These are phyloP conservation scores for Globisporangium perplexum DNA, from an alignment of 352 stramenopile genomes.

Conservation along the genomic window DNA sequence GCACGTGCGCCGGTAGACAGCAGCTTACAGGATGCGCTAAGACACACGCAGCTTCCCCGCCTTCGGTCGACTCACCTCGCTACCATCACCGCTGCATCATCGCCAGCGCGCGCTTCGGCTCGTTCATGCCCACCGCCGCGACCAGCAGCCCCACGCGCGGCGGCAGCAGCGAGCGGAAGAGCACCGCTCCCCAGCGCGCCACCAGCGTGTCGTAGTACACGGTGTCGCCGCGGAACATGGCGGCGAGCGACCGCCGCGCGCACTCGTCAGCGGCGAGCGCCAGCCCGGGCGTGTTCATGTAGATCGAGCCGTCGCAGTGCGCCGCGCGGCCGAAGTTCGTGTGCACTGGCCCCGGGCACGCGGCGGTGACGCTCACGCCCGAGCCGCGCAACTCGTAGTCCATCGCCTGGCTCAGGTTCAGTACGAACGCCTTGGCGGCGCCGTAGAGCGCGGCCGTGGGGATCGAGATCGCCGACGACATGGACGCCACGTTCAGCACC, in stretches of 20 bases:
- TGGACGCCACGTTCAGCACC: slow-evolving; percentile 79
- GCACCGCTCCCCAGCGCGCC: slow-evolving; percentile 22
- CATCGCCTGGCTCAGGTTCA: slow-evolving; percentile 69
- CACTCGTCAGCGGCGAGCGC: slow-evolving; percentile 34
- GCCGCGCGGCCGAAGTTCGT: slow-evolving; percentile 56
- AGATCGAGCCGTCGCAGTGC: slow-evolving; percentile 34
- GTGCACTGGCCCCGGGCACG: slow-evolving; percentile 53
- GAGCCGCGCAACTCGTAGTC: slow-evolving; percentile 70
- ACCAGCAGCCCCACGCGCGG: slow-evolving; percentile 31
- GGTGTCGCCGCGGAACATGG: slow-evolving; percentile 43
- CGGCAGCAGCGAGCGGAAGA: slow-evolving; percentile 31
- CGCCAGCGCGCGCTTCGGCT: slow-evolving; percentile 2
- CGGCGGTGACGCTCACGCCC: slow-evolving; percentile 60
- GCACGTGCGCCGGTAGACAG: neutral
- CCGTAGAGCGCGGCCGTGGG: slow-evolving; percentile 67
- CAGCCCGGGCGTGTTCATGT: slow-evolving; percentile 36
- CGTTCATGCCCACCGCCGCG: slow-evolving; percentile 29
- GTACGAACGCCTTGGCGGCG: slow-evolving; percentile 68
- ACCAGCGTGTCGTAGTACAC: slow-evolving; percentile 52
- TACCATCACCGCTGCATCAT: slow-evolving; percentile 2
- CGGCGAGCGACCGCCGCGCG: slow-evolving; percentile 31
- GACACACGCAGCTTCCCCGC: neutral
- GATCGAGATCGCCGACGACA: slow-evolving; percentile 40
- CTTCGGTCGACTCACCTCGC: too few species aligned
- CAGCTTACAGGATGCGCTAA: too few species aligned